Conservation (phyloP, 108 stramenopile genomes). For the Skeletonema tropicum region DNA sequence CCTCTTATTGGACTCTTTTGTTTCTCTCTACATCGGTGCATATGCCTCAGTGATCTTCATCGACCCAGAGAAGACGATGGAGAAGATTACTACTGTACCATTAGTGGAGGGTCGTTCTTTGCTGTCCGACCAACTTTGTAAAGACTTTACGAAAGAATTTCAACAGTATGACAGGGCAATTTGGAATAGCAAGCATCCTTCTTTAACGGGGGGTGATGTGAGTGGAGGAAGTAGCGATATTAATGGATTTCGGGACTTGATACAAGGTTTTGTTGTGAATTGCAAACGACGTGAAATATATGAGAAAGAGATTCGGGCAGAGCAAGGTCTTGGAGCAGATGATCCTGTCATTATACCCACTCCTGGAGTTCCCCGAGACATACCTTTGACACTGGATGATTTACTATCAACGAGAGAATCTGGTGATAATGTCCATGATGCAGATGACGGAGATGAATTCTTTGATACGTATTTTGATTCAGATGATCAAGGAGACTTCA, state of each 20-base stretch:
- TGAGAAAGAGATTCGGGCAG: slow-evolving; percentile 33
- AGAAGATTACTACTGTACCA: slow-evolving; percentile 28
- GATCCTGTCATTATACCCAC: slow-evolving; percentile 30
- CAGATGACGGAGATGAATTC: slow-evolving; percentile 2
- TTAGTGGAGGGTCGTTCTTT: slow-evolving; percentile 43
- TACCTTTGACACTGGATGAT: slow-evolving; percentile 43
- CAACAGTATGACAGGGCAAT: slow-evolving; percentile 24
- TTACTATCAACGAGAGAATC: slow-evolving; percentile 18
- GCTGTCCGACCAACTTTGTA: slow-evolving; percentile 44
- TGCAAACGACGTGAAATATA: slow-evolving; percentile 39
- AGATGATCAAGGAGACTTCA: slow-evolving; percentile 11
- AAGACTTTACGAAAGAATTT: slow-evolving; percentile 37
- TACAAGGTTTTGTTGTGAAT: slow-evolving; percentile 46
- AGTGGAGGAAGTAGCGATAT: not conserved
- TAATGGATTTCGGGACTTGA: slow-evolving; percentile 16
- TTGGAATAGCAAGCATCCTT: slow-evolving; percentile 43
- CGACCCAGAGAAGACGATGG: slow-evolving; percentile 36
- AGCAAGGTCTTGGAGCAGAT: slow-evolving; percentile 28
- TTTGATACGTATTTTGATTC: slow-evolving; percentile 33
- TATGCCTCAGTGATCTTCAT: slow-evolving; percentile 39
- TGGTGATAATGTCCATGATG: slow-evolving; percentile 11
- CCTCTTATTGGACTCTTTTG: slow-evolving; percentile 36
- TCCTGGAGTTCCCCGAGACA: slow-evolving; percentile 45
- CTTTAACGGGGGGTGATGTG: slow-evolving; percentile 18
- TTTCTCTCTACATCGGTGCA: slow-evolving; percentile 41